These are phyloP conservation scores for Candida anutae DNA, from an alignment of 1,139 yeast species.

Conservation along the genomic window DNA sequence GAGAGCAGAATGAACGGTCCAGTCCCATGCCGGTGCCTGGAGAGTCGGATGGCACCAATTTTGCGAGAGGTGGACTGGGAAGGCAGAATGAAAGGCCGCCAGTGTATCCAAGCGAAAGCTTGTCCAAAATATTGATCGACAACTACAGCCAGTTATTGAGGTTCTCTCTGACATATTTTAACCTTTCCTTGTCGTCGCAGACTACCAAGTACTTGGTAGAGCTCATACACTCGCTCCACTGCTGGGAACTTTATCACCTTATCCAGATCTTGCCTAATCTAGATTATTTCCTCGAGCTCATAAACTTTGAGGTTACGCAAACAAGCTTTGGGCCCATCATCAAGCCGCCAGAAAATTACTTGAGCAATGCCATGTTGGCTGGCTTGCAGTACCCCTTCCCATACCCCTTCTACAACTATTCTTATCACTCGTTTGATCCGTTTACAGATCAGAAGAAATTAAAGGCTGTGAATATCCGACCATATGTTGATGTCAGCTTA, in stretches of 20 bases:
- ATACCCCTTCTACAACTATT: conserved; percentile 40
- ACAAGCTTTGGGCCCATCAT: conserved; percentile 36
- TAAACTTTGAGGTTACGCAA: conserved; percentile 28
- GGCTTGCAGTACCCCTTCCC: conserved; percentile 43
- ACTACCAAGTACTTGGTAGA: conserved; percentile 33
- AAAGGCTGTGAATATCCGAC: conserved; percentile 19
- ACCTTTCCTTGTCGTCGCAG: conserved; percentile 30
- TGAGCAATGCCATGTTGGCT: conserved; percentile 28
- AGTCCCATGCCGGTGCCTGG: conserved; percentile 2
- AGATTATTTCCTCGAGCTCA: conserved; percentile 24
- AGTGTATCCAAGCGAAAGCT: conserved; percentile 28
- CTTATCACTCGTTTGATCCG: conserved; percentile 33
- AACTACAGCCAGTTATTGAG: conserved; percentile 25
- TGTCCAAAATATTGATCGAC: conserved; percentile 33
- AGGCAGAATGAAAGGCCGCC: too few relatives aligned
- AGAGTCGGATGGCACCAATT: conserved; percentile 2
- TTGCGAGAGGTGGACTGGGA: too few relatives aligned
- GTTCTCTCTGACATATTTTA: conserved; percentile 29
- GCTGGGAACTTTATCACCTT: conserved; percentile 42
- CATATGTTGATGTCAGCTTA: conserved; percentile 33
- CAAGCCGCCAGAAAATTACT: conserved; percentile 33
- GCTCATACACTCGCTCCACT: conserved; percentile 30
- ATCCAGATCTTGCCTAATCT: conserved; percentile 26
- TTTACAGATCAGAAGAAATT: conserved; percentile 21
- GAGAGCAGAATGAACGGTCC: neutral